phyloP scores from a whole-genome alignment of 768 basidiomycete genomes.

The Vararia minispora region DNA sequence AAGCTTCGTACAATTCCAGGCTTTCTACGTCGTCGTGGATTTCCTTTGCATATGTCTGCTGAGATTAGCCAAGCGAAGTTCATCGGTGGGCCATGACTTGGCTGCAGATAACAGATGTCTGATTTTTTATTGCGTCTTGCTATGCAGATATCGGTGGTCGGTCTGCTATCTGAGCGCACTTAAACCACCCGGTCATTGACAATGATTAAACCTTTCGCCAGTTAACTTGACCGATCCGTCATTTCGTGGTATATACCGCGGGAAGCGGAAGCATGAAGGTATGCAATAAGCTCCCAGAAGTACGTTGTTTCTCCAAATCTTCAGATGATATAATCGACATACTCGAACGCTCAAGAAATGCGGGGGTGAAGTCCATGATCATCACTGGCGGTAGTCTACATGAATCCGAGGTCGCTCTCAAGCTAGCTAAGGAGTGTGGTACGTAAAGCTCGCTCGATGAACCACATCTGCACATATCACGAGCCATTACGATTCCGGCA shows the following conservation, averaged over 20 bases:
- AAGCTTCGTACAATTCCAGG: no score
- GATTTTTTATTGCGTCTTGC: no score
- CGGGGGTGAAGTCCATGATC: slow-evolving; percentile 61
- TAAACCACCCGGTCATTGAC: not conserved
- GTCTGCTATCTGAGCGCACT: not conserved
- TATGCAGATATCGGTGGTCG: slow-evolving; percentile 13
- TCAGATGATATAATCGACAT: slow-evolving; percentile 56
- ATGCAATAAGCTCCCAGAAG: not conserved
- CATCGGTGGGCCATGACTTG: no score
- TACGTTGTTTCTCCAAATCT: not conserved
- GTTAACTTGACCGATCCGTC: slow-evolving; percentile 30
- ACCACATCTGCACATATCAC: no score
- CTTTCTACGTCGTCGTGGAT: no score
- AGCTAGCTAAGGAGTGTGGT: slow-evolving; percentile 51
- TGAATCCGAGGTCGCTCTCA: slow-evolving; percentile 50
- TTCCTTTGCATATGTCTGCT: no score
- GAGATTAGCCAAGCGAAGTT: no score
- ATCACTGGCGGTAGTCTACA: slow-evolving; percentile 64
- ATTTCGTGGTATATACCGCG: slow-evolving; percentile 27
- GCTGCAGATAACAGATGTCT: no score
- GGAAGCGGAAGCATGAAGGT: slow-evolving; percentile 26
- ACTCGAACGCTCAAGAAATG: slow-evolving; percentile 39
- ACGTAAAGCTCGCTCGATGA: no score
- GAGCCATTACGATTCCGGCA: slow-evolving; percentile 18
- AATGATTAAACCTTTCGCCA: slow-evolving; percentile 1